These are phyloP conservation scores for Ganoderma lingzhi DNA, from an alignment of 1,284 basidiomycete genomes.

Conservation along the genomic window DNA sequence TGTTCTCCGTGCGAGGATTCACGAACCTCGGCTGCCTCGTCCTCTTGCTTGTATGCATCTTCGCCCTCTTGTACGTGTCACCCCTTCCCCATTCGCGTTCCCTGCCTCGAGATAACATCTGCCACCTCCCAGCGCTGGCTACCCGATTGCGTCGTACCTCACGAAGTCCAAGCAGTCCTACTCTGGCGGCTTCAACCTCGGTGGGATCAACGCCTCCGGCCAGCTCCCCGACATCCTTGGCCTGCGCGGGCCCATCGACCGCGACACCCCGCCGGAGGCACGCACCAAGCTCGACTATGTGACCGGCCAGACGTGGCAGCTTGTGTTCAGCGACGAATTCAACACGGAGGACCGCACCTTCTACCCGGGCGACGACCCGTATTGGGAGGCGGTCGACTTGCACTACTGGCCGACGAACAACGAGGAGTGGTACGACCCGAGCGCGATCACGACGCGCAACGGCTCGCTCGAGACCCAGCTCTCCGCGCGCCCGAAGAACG, in stretches of 20 bases:
- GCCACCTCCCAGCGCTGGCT: constrained; percentile 1
- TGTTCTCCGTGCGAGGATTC: constrained; percentile 80
- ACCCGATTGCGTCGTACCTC: background rate
- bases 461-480: constrained; percentile 86
- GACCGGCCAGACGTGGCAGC: constrained; percentile 57
- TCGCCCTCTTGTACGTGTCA: constrained; percentile 76
- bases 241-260: constrained; percentile 77
- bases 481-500: constrained; percentile 69
- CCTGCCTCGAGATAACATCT: background rate
- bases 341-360: constrained; percentile 5
- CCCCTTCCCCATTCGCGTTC: background rate
- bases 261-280: constrained; percentile 71
- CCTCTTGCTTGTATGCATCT: constrained; percentile 64
- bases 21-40: constrained; percentile 82
- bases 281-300: constrained; percentile 66
- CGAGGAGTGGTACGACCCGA: constrained; percentile 11
- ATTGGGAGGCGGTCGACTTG: constrained; percentile 13
- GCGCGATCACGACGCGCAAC: constrained; percentile 36
- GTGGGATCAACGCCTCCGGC: constrained; percentile 82
- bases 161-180: constrained; percentile 47
- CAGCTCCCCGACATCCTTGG: constrained; percentile 71
- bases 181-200: constrained; percentile 77
- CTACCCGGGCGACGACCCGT: constrained; percentile 14
- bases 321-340: constrained; percentile 66
- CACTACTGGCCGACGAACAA: constrained; percentile 13